Base-by-base conservation (phyloP, 176 grass and related monocot species). In the Triticum dicoccoides region DNA sequence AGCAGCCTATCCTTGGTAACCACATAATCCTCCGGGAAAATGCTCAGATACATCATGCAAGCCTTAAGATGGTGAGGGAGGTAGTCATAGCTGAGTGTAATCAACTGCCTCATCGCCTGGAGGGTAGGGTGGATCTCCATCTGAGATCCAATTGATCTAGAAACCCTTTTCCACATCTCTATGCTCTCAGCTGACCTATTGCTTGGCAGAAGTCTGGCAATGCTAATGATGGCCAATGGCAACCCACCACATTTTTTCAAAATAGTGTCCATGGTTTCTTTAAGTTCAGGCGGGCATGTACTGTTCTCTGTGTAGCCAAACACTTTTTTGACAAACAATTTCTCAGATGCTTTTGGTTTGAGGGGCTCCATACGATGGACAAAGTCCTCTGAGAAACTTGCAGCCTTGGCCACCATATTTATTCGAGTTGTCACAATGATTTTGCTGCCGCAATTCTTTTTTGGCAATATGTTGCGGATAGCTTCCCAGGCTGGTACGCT, bases 41-140 rank as follows among this genome's bases (percentile, higher is more conserved):
- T 41, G 38, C 38, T 41, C 2, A 41, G 38, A 42, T 84, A 84
- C 82, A 84, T 33, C 5, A 64, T 32, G 3, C 82, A 84, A 21
- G 2, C 24, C 56, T 84, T 84, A 3, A 84, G 82, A 2, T 83
- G 20, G 41, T 83, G n/a, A 61, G 81, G 81, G 4, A 83, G 12
- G 67, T 83, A n/a, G 49, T 72, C 2, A 8, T 72, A 83, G 66
- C 81, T 83, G 0, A 83, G 81, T 18, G 21, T 5, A 7, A 83
- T 0, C 20, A 71, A 0, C 0, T 4, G 68, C 20, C 35, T 71
- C 68, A 71, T 39, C 68, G 17, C 35, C 35, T 39, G 35, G 1
- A 71, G 68, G 1, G 1, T 71, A 4, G 68, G 68, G 68, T 71
- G 38, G 68, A 1, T 71, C 35, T 71, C 33, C 34, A 71, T 0